Evolutionary conservation across 2,329 filamentous ascomycete genomes (phyloP).

Genomic region (Escovopsis sp.): DNA sequence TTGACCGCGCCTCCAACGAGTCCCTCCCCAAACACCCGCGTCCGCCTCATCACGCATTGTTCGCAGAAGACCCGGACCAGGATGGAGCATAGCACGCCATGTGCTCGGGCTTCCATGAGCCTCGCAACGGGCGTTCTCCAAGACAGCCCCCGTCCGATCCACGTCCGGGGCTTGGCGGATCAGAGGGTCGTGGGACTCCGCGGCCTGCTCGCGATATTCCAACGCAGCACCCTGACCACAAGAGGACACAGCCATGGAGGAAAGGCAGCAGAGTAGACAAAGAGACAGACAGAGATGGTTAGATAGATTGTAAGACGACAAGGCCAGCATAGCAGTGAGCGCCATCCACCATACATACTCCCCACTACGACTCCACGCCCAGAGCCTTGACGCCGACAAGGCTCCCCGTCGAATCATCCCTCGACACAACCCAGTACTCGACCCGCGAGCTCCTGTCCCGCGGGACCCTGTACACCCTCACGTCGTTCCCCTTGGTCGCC

Average conservation of each 20-base stretch:
- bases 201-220: background rate
- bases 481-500: conserved; percentile 47
- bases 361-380: conserved; percentile 46
- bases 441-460: conserved; percentile 44
- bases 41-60: no score
- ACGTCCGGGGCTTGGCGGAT: no score
- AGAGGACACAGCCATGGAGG: background rate
- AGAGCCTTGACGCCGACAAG: conserved; percentile 68
- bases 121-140: no score
- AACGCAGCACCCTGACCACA: background rate
- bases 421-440: conserved; percentile 72
- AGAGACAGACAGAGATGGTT: background rate
- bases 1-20: no score
- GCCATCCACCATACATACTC: no score
- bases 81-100: no score
- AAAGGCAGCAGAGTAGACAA: background rate
- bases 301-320: no score
- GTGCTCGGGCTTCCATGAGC: no score
- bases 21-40: no score
- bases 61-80: no score
- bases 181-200: background rate
- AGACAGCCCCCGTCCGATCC: no score
- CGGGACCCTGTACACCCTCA: conserved; percentile 60
- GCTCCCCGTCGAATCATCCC: conserved; percentile 32
- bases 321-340: no score